These are phyloP conservation scores for Salvia hispanica DNA, from an alignment of 257 asterid species.

Conservation along the genomic window DNA sequence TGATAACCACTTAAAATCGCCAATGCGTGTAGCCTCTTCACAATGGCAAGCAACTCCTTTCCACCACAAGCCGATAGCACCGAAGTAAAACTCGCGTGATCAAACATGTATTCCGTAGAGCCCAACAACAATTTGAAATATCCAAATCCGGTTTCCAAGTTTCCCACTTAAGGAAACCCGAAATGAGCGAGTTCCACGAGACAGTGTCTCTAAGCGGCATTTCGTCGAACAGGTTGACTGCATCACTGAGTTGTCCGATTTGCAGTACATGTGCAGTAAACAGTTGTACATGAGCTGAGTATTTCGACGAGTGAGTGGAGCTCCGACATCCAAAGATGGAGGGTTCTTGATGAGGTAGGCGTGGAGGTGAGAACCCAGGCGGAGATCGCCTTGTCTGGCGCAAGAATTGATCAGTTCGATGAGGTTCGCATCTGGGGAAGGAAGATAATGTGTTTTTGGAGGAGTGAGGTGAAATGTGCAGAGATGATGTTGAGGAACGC, in stretches of 20 bases:
- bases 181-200: slow-evolving; percentile 83
- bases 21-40: slow-evolving; percentile 64
- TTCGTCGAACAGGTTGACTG: slow-evolving; percentile 69
- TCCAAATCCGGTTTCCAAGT: slow-evolving; percentile 49
- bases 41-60: slow-evolving; percentile 36
- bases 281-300: slow-evolving; percentile 53
- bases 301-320: slow-evolving; percentile 8
- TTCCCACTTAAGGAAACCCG: slow-evolving; percentile 62
- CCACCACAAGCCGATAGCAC: slow-evolving; percentile 64
- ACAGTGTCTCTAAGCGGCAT: slow-evolving; percentile 71
- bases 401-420: slow-evolving; percentile 49
- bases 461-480: slow-evolving; percentile 31
- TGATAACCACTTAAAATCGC: slow-evolving; percentile 59
- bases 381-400: slow-evolving; percentile 58
- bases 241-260: slow-evolving; percentile 45
- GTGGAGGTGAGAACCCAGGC: slow-evolving; percentile 69
- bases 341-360: slow-evolving; percentile 64
- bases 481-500: slow-evolving; percentile 26
- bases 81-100: slow-evolving; percentile 70
- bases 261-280: slow-evolving; percentile 51
- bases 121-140: slow-evolving; percentile 53
- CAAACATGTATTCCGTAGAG: slow-evolving; percentile 36
- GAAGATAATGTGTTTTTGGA: slow-evolving; percentile 17
- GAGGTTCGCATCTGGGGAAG: slow-evolving; percentile 40
- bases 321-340: slow-evolving; percentile 21